A percentile compares a stretch with the other conserved stretches of the same genome.
phyloP scores from a whole-genome alignment of 148 eudicot species.

The Suaeda aralocaspica region DNA sequence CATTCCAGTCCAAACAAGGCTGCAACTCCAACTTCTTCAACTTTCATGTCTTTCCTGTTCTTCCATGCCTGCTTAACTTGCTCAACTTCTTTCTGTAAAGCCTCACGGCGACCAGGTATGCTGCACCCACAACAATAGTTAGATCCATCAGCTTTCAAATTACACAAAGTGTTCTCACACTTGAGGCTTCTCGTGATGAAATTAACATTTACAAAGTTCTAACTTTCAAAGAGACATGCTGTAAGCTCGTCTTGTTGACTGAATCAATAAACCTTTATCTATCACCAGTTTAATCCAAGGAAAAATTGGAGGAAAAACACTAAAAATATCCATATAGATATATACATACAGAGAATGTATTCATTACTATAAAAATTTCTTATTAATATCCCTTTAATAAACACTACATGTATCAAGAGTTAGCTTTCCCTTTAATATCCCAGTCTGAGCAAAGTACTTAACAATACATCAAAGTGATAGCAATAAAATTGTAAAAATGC shows the following conservation, averaged over 20 bases:
- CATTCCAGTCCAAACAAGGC: constrained; percentile 67
- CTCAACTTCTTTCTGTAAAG: constrained; percentile 55
- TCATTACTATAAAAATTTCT: too few species aligned
- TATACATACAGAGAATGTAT: too few species aligned
- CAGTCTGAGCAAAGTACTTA: neutral
- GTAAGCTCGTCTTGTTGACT: neutral
- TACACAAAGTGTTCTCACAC: neutral
- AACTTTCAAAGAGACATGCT: neutral
- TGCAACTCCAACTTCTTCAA: constrained; percentile 50
- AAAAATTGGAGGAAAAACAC: neutral
- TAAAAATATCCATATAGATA: neutral
- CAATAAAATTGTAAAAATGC: too few species aligned
- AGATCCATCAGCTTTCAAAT: neutral
- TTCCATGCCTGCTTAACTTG: constrained; percentile 52
- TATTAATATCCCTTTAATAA: too few species aligned
- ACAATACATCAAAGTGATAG: too few species aligned
- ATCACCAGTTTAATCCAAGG: too few species aligned
- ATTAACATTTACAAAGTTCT: neutral
- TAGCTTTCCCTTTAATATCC: neutral
- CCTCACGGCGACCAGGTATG: constrained; percentile 54
- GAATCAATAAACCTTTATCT: neutral
- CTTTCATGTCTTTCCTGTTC: constrained; percentile 48
- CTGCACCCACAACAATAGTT: constrained; percentile 26
- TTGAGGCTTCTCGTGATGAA: neutral
- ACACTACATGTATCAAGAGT: too few species aligned